Evolutionary conservation across 176 grass and related monocot species (phyloP).

Genomic region (Tuctoria greenei): DNA sequence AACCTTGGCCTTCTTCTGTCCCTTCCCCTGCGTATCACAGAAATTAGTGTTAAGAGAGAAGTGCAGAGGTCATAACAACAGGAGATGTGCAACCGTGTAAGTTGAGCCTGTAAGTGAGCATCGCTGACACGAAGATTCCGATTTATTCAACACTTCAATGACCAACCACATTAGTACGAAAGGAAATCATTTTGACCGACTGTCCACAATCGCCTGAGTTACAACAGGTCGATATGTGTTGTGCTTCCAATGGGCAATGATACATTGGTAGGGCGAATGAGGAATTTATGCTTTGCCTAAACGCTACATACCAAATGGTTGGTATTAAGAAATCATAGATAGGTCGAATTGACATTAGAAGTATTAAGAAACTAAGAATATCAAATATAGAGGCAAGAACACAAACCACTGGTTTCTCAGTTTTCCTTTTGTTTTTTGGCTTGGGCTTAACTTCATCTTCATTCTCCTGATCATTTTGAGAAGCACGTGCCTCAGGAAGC

Average conservation of each 20-base stretch:
- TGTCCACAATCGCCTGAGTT: not conserved
- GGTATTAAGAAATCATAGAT: no score
- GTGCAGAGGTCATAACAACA: not conserved
- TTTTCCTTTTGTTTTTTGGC: slow-evolving; percentile 71
- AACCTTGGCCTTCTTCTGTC: slow-evolving; percentile 73
- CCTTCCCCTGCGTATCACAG: slow-evolving; percentile 43
- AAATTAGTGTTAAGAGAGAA: not conserved
- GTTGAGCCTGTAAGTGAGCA: not conserved
- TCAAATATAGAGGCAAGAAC: slow-evolving; percentile 8
- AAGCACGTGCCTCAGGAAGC: slow-evolving; percentile 41
- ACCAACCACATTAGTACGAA: not conserved
- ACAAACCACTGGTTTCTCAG: slow-evolving; percentile 42
- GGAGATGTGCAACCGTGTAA: not conserved
- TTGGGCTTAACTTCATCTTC: slow-evolving; percentile 63
- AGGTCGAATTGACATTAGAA: not conserved
- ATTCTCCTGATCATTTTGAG: slow-evolving; percentile 68
- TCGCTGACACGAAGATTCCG: not conserved
- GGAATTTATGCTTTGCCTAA: not conserved
- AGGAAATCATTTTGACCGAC: not conserved
- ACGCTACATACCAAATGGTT: no score
- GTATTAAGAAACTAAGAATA: not conserved
- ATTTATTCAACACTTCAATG: not conserved
- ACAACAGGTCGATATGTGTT: not conserved
- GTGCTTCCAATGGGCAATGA: not conserved
- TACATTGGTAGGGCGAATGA: not conserved